These are phyloP conservation scores for Turritis glabra DNA, from an alignment of 345 rosid species.

Conservation along the genomic window DNA sequence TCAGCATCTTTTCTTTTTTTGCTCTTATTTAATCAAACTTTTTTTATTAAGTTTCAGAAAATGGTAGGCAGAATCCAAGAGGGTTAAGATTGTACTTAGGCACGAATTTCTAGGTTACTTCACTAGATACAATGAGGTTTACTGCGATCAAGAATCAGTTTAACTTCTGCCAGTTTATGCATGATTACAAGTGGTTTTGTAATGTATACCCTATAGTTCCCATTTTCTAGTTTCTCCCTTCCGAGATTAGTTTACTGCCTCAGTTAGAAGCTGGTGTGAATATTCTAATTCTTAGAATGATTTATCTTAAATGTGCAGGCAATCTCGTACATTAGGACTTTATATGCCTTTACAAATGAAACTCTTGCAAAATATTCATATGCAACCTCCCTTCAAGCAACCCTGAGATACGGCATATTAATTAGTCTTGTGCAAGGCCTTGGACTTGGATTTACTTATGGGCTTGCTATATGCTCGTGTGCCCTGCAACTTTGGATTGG, in stretches of 20 bases:
- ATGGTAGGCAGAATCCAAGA: constrained; percentile 3
- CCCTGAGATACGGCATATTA: constrained; percentile 86
- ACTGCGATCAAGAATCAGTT: constrained; percentile 1
- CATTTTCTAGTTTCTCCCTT: constrained; percentile 4
- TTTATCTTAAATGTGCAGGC: constrained; percentile 61
- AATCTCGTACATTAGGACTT: constrained; percentile 76
- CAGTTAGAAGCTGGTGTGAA: not conserved
- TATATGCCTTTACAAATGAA: constrained; percentile 96
- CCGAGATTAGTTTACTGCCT: constrained; percentile 1
- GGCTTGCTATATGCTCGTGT: constrained; percentile 97
- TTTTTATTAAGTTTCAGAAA: constrained; percentile 18
- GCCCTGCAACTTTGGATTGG: constrained; percentile 97
- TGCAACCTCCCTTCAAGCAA: constrained; percentile 96
- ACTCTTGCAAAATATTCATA: constrained; percentile 95
- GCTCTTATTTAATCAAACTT: not conserved
- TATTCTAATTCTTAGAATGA: constrained; percentile 13
- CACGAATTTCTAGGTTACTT: not conserved
- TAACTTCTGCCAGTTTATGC: not conserved
- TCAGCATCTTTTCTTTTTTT: not conserved
- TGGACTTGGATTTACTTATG: constrained; percentile 98
- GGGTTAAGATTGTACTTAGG: not conserved
- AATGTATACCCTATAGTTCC: constrained; percentile 10
- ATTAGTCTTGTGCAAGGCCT: constrained; percentile 99
- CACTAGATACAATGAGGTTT: not conserved
- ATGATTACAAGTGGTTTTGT: constrained; percentile 17